phyloP scores from a whole-genome alignment of 768 basidiomycete species.

The Rhizopogon vesiculosus region DNA sequence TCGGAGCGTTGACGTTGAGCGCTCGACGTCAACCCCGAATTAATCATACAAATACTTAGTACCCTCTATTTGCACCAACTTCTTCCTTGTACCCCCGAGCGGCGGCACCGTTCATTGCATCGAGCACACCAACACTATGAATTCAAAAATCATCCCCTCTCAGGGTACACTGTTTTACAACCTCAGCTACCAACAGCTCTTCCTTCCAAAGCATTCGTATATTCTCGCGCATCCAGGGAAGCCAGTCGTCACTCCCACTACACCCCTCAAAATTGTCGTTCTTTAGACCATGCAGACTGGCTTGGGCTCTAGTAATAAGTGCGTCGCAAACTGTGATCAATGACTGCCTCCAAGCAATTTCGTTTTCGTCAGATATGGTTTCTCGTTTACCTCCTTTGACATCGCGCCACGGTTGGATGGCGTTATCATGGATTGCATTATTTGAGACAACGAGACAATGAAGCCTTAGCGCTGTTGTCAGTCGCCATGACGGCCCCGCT shows the following conservation, averaged over 20 bases:
- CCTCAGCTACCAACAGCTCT: conserved; percentile 46
- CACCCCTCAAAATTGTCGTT: neutral
- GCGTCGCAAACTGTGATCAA: conserved; percentile 34
- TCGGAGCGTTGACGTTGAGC: no score
- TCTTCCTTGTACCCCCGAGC: no score
- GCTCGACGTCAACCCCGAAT: no score
- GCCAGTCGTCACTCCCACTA: conserved; percentile 19
- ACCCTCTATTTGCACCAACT: no score
- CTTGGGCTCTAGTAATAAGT: conserved; percentile 30
- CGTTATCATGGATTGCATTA: conserved; percentile 20
- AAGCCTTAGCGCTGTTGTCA: conserved; percentile 69
- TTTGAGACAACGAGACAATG: conserved; percentile 42
- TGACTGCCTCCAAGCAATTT: conserved; percentile 40
- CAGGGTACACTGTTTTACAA: conserved; percentile 41
- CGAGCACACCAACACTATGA: neutral
- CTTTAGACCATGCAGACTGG: conserved; percentile 5
- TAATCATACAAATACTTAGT: no score
- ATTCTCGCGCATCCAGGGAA: conserved; percentile 29
- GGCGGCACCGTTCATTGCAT: no score
- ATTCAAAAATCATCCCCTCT: conserved; percentile 45
- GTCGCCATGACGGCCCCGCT: conserved; percentile 75
- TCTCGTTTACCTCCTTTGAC: conserved; percentile 44
- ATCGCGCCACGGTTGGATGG: conserved; percentile 47
- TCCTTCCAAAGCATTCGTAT: conserved; percentile 59
- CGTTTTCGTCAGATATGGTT: conserved; percentile 44